Base-by-base conservation (phyloP, 495 filamentous ascomycete genomes). In the Pyronema domesticum region DNA sequence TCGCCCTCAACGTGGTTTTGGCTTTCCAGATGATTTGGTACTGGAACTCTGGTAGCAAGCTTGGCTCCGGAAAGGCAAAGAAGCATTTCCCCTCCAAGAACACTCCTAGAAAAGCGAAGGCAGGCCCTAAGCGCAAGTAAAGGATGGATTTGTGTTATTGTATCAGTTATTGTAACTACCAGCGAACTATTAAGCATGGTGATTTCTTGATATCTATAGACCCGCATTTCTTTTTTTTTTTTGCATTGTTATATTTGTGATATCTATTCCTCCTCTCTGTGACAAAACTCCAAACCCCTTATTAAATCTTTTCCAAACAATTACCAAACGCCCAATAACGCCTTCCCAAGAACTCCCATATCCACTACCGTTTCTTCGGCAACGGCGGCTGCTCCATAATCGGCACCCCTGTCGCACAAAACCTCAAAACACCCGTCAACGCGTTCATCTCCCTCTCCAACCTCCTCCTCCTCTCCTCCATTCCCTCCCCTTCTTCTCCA, bases 21-120 rank as follows among this genome's bases (percentile, higher is more conserved):
- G 91, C 86, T 3, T 70, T 71, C 46, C 91, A 98, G 73, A 94
- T 96, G 87, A 67, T 89, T 8, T 95, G 87, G 70, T 96, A 95
- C 72, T 98, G 91, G 91, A 94, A 94, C 44, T 57, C 61, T 6
- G 60, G 57, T 5, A 60, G 37, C 30, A 57, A 57, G 51, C 49
- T 57, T 15, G 58, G 55, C 3, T 33, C 19, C 7, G 17, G 36
- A 4, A 55, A 45, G n/a, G 35, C n/a, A 18, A 64, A 64, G 54
- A 64, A 64, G 46, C 44, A 49, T 9, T 63, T 30, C 5, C 23
- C 23, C 23, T 30, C 23, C 23, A 30, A 30, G 23, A 30, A 30
- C 23, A 30, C 23, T 5, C 23, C 23, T 5, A 30, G 5, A 1
- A 30, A 30, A 30, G 23, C 23, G 23, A 30, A 30, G 23, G 23